Evolutionary conservation across 164 flowering plant genomes (phyloP).

Genomic region (Liquidambar formosana): DNA sequence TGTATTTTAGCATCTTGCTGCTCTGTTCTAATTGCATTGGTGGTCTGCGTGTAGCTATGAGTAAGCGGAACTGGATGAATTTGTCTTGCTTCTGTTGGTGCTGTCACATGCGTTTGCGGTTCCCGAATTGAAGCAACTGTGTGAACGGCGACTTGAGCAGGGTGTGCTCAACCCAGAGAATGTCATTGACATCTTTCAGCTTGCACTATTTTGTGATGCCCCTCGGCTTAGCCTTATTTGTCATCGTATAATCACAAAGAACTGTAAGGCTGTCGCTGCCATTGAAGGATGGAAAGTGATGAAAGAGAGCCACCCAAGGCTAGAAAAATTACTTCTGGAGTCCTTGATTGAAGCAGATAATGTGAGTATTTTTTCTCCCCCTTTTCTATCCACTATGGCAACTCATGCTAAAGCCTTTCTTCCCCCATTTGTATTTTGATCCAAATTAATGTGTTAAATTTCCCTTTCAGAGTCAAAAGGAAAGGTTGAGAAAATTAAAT

Average conservation of each 20-base stretch:
- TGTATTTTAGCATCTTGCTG: not conserved
- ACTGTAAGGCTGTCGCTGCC: slow-evolving; percentile 51
- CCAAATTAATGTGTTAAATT: not conserved
- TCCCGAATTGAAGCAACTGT: slow-evolving; percentile 62
- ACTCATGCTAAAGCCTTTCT: too few relatives aligned
- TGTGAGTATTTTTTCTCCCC: slow-evolving; percentile 33
- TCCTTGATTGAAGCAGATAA: slow-evolving; percentile 45
- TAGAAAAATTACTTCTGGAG: slow-evolving; percentile 58
- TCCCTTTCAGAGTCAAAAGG: slow-evolving; percentile 53
- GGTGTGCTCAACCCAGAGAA: slow-evolving; percentile 58
- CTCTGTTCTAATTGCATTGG: not conserved
- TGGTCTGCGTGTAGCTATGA: slow-evolving; percentile 53
- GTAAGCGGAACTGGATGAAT: slow-evolving; percentile 65
- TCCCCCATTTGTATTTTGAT: not conserved
- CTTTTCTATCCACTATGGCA: too few relatives aligned
- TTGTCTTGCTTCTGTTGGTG: slow-evolving; percentile 60
- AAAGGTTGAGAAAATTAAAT: slow-evolving; percentile 43
- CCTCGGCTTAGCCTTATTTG: slow-evolving; percentile 73
- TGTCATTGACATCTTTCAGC: slow-evolving; percentile 69
- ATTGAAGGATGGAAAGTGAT: slow-evolving; percentile 80
- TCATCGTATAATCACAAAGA: slow-evolving; percentile 54
- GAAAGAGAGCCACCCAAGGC: slow-evolving; percentile 72
- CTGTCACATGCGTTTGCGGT: slow-evolving; percentile 74
- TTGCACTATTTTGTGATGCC: slow-evolving; percentile 74
- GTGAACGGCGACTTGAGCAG: slow-evolving; percentile 52